These are phyloP conservation scores for Wickerhamiella domercqiae DNA, from an alignment of 805 yeast species.

Conservation along the genomic window DNA sequence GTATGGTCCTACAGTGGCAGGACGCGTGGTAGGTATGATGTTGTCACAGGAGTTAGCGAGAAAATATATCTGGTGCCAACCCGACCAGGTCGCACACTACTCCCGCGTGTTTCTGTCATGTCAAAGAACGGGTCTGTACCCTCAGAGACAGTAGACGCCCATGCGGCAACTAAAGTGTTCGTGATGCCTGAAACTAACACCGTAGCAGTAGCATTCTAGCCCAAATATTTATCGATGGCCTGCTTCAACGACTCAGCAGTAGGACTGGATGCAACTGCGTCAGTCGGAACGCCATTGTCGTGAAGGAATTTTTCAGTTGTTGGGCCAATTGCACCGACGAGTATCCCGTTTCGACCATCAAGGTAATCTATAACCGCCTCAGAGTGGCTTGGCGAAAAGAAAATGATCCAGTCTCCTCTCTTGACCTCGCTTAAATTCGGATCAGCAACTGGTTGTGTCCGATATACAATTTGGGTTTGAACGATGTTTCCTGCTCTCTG, in stretches of 20 bases:
- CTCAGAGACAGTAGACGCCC: constrained; percentile 45
- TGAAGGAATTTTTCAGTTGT: constrained; percentile 56
- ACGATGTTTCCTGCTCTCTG: constrained; percentile 29
- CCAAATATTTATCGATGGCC: constrained; percentile 20
- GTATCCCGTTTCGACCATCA: constrained; percentile 17
- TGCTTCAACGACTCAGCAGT: constrained; percentile 43
- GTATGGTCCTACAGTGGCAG: constrained; percentile 73
- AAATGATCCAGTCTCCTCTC: constrained; percentile 49
- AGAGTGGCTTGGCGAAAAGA: constrained; percentile 88
- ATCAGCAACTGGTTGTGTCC: constrained; percentile 32
- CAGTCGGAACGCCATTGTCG: constrained; percentile 38
- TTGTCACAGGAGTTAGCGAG: constrained; percentile 18
- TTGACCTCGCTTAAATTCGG: too few relatives aligned
- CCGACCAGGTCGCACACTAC: constrained; percentile 51
- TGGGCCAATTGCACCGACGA: constrained; percentile 80
- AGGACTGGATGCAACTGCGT: constrained; percentile 57
- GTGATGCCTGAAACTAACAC: constrained; percentile 58
- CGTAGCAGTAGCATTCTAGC: constrained; percentile 43
- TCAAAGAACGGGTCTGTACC: too few relatives aligned
- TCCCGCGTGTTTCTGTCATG: constrained; percentile 43
- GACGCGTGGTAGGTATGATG: constrained; percentile 36
- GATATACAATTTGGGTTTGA: constrained; percentile 51
- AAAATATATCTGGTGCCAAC: constrained; percentile 54
- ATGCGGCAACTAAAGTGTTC: constrained; percentile 51
- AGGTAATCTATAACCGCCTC: constrained; percentile 39